phyloP scores from a whole-genome alignment of 371 early-diverging fungal genomes.

The Parasitella parasitica region DNA sequence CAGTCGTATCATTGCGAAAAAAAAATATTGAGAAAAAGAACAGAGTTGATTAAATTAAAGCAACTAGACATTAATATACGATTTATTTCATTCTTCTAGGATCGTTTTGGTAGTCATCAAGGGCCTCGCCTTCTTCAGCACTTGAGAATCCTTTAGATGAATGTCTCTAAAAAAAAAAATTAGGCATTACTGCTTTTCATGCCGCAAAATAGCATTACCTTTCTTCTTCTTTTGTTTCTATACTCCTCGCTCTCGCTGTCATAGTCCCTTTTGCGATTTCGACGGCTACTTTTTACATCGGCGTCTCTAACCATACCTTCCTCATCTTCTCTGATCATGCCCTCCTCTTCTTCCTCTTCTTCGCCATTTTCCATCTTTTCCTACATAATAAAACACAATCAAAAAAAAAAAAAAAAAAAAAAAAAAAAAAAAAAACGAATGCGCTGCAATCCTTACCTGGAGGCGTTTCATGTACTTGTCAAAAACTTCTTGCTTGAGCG shows the following conservation, averaged over 20 bases:
- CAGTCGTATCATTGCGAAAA: no score
- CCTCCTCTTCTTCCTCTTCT: conserved; percentile 40
- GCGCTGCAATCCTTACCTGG: conserved; percentile 46
- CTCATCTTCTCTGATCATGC: conserved; percentile 36
- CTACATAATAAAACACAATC: no score
- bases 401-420: no score
- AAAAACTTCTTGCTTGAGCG: conserved; percentile 70
- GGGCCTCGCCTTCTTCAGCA: conserved; percentile 44
- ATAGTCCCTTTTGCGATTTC: conserved; percentile 25
- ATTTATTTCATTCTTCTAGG: conserved; percentile 17
- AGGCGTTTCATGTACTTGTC: conserved; percentile 69
- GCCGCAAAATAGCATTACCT: conserved; percentile 8
- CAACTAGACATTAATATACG: no score
- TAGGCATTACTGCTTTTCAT: not conserved
- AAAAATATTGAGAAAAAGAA: no score
- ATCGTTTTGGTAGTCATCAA: conserved; percentile 28
- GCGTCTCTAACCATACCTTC: conserved; percentile 30
- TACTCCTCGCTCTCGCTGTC: conserved; percentile 29
- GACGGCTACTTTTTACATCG: conserved; percentile 7
- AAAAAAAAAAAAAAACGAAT: not conserved
- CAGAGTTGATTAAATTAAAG: no score
- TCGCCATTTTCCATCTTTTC: conserved; percentile 28
- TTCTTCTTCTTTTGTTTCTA: conserved; percentile 21
- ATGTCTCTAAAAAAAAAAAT: conserved; percentile 1
- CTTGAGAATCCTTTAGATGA: conserved; percentile 18